Percentiles rank a stretch among this genome's conserved stretches.
phyloP scores from a whole-genome alignment of 106 monocot species.

The Apostasia shenzhenica region DNA sequence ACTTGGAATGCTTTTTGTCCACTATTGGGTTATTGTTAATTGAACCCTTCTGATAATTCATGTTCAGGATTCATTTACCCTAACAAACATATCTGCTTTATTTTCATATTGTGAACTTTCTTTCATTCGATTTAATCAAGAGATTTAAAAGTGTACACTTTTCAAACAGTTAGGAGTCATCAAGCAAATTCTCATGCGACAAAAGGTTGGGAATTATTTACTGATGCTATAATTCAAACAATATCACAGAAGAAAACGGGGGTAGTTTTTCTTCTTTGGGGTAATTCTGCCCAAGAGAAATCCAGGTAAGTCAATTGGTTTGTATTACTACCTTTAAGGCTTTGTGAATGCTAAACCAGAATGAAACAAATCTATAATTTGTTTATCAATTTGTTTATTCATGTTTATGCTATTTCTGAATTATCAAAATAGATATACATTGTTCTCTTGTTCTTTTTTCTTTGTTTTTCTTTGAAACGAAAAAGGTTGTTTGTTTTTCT shows the following conservation, averaged over 20 bases:
- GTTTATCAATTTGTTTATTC: not conserved
- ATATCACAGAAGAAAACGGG: slow-evolving; percentile 83
- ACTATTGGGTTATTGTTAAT: too few relatives aligned
- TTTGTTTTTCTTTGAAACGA: too few relatives aligned
- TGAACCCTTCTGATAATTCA: too few relatives aligned
- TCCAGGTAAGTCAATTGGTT: slow-evolving; percentile 32
- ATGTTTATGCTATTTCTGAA: not conserved
- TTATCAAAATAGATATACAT: not conserved
- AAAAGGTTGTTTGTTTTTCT: too few relatives aligned
- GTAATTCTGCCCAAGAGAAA: slow-evolving; percentile 90
- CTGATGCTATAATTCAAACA: slow-evolving; percentile 71
- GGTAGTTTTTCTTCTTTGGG: slow-evolving; percentile 93
- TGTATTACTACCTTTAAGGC: not conserved
- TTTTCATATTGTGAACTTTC: too few relatives aligned
- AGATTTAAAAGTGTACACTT: not conserved
- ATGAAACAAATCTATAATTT: too few relatives aligned
- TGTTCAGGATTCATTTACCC: too few relatives aligned
- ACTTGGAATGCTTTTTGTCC: too few relatives aligned
- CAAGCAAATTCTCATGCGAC: slow-evolving; percentile 98
- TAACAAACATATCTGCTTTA: too few relatives aligned
- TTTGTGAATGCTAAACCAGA: not conserved
- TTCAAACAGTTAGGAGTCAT: slow-evolving; percentile 66
- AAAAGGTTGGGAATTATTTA: slow-evolving; percentile 98
- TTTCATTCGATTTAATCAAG: too few relatives aligned
- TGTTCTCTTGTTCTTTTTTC: too few relatives aligned